Conservation (phyloP, 2,329 filamentous ascomycete species). For the Diaporthe amygdali region DNA sequence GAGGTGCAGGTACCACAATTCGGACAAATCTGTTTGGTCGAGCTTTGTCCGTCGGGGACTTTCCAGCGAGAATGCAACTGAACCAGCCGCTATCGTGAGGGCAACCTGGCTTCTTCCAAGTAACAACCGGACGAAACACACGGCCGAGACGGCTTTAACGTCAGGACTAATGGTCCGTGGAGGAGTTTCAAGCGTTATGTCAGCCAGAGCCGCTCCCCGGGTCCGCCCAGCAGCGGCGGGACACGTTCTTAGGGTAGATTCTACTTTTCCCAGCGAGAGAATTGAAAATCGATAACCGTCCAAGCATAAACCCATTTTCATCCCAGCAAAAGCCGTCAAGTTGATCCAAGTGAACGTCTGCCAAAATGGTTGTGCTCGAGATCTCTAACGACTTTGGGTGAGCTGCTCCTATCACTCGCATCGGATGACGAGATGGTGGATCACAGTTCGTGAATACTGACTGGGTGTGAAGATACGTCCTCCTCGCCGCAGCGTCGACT, state of each 20-base stretch:
- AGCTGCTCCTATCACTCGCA: conserved; percentile 28
- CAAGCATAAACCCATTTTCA: neutral
- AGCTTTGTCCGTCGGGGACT: neutral
- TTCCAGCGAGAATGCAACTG: neutral
- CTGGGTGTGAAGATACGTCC: conserved; percentile 58
- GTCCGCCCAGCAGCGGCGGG: neutral
- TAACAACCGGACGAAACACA: conserved; percentile 9
- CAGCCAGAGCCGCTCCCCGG: neutral
- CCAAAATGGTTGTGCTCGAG: conserved; percentile 48
- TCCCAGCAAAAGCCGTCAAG: neutral
- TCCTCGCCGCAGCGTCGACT: conserved; percentile 60
- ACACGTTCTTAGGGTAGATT: neutral
- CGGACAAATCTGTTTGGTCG: neutral
- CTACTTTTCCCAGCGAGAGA: neutral
- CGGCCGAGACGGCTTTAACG: conserved; percentile 1
- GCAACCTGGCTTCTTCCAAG: neutral
- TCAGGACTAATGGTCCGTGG: neutral
- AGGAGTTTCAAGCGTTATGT: neutral
- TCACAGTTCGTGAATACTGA: neutral
- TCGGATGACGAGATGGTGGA: neutral
- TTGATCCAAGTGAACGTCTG: neutral
- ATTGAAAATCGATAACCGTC: neutral
- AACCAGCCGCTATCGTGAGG: neutral
- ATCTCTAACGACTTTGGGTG: conserved; percentile 59
- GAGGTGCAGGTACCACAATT: neutral